Conservation (phyloP, 2,329 filamentous ascomycete genomes). For the Ceratocystiopsis minuta region DNA sequence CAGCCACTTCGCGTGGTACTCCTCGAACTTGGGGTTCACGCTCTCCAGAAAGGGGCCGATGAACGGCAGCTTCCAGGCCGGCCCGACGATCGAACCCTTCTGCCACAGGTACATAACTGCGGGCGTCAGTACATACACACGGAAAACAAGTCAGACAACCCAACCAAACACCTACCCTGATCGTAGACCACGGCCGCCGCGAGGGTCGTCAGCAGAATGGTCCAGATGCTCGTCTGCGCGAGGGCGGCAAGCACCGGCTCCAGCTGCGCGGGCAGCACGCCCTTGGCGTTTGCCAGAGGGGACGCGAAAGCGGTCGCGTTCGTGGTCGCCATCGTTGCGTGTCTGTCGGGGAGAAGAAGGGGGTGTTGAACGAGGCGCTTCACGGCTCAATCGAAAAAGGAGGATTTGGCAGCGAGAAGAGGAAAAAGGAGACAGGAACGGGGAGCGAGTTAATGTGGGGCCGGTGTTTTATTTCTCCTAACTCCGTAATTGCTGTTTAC, state of each 20-base stretch:
- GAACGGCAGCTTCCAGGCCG: constrained; percentile 60
- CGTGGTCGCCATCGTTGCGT: constrained; percentile 15
- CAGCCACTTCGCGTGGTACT: constrained; percentile 84
- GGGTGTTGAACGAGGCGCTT: background rate
- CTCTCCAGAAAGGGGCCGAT: constrained; percentile 94
- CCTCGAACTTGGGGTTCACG: constrained; percentile 75
- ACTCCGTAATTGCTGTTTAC: background rate
- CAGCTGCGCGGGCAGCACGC: constrained; percentile 35
- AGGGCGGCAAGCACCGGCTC: constrained; percentile 36
- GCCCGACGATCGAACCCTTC: constrained; percentile 62
- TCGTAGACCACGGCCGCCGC: constrained; percentile 65
- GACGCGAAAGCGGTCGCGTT: constrained; percentile 51
- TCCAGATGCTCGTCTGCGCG: constrained; percentile 39
- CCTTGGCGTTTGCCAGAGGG: constrained; percentile 42
- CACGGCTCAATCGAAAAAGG: no score
- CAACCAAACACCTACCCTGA: constrained; percentile 45
- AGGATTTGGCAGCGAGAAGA: no score
- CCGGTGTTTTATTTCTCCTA: background rate
- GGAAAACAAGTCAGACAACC: no score
- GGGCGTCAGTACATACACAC: background rate
- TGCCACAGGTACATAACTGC: constrained; percentile 56
- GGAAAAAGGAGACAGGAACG: background rate
- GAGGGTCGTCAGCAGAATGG: constrained; percentile 52
- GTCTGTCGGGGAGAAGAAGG: background rate
- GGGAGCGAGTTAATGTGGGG: no score